A percentile compares a stretch with the other conserved stretches of the same genome.
Evolutionary conservation across 176 grass and related monocot species (phyloP).

Genomic region (Urochloa ruziziensis): DNA sequence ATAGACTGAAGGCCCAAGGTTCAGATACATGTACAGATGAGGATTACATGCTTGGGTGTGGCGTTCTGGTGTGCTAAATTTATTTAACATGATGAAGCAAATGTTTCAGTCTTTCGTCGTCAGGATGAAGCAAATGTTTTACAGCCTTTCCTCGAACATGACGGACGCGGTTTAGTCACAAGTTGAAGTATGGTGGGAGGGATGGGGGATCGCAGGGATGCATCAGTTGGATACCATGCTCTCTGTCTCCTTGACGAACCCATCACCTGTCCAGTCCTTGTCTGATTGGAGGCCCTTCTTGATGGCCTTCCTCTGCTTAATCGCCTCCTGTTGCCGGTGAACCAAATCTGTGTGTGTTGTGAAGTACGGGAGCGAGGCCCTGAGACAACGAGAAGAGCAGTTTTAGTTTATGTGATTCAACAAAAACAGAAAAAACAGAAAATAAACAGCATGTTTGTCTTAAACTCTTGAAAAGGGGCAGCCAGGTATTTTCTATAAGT

Average conservation of each 20-base stretch:
- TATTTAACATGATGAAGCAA: conserved; percentile 34
- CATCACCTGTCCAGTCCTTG: conserved; percentile 98
- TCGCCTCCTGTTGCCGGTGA: conserved; percentile 70
- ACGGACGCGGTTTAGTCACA: conserved; percentile 27
- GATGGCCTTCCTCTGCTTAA: conserved; percentile 80
- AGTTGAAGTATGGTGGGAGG: conserved; percentile 34
- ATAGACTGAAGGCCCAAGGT: conserved; percentile 3
- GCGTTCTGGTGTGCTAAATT: not conserved
- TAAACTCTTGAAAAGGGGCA: not conserved
- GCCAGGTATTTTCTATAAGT: not conserved
- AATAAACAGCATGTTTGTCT: not conserved
- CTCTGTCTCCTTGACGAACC: conserved; percentile 85
- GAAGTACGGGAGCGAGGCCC: conserved; percentile 84
- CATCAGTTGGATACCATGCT: conserved; percentile 98
- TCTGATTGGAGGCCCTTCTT: conserved; percentile 83
- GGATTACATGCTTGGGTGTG: not conserved
- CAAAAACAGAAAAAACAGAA: not conserved
- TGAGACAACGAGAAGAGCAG: conserved; percentile 19
- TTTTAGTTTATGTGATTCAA: not conserved
- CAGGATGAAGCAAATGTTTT: conserved; percentile 24
- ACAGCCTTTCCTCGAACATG: not conserved
- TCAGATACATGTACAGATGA: conserved; percentile 19
- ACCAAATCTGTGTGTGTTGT: conserved; percentile 92
- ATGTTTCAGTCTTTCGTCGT: conserved; percentile 17
- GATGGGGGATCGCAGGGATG: not conserved